phyloP scores from a whole-genome alignment of 257 asterid genomes.

The Salvia rosmarinus region DNA sequence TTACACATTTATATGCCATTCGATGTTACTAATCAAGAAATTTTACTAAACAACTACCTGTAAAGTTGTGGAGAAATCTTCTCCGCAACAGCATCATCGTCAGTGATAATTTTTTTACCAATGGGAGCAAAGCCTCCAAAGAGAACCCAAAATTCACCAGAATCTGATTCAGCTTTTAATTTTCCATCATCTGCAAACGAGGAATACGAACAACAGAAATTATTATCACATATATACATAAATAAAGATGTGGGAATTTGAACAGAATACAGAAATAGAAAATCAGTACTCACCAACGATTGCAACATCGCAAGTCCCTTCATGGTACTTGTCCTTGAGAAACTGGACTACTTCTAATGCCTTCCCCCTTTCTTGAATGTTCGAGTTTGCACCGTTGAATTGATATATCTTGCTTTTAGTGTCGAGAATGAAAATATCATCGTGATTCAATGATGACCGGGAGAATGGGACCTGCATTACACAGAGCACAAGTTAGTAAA shows the following conservation, averaged over 20 bases:
- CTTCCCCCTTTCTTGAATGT: conserved; percentile 95
- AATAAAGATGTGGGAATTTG: conserved; percentile 9
- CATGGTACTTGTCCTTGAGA: conserved; percentile 93
- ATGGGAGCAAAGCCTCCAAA: conserved; percentile 99
- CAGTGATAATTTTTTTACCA: conserved; percentile 76
- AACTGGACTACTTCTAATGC: conserved; percentile 87
- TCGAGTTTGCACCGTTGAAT: conserved; percentile 96
- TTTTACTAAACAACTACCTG: conserved; percentile 47
- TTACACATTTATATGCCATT: neutral
- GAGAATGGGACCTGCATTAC: conserved; percentile 82
- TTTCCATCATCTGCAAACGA: conserved; percentile 85
- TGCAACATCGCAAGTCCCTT: conserved; percentile 89
- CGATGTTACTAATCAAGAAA: neutral
- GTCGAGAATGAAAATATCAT: conserved; percentile 90
- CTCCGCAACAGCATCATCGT: conserved; percentile 83
- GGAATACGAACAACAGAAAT: conserved; percentile 1
- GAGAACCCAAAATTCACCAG: conserved; percentile 98
- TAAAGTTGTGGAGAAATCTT: conserved; percentile 74
- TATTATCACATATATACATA: neutral
- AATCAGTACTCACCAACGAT: conserved; percentile 66
- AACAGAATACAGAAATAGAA: neutral
- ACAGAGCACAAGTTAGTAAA: conserved; percentile 10
- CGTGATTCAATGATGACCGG: conserved; percentile 93
- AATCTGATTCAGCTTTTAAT: conserved; percentile 87
- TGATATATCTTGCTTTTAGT: conserved; percentile 86